These are phyloP conservation scores for Yamadazyma laniorum DNA, from an alignment of 805 yeast species.

Conservation along the genomic window DNA sequence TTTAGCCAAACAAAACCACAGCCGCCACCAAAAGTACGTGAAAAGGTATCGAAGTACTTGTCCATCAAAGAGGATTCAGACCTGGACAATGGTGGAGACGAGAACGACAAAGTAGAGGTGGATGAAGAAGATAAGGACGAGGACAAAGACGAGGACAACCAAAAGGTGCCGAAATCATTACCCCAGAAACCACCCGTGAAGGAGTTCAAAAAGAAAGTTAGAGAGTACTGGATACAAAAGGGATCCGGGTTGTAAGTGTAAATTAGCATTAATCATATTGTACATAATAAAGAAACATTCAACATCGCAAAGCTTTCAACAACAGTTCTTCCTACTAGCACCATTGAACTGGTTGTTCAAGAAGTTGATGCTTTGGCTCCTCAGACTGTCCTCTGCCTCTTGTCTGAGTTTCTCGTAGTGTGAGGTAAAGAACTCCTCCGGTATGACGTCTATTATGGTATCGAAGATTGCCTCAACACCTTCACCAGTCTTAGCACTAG, in stretches of 20 bases:
- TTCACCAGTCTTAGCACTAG: slow-evolving; percentile 72
- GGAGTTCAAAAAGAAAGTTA: slow-evolving; percentile 30
- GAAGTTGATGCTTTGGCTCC: slow-evolving; percentile 8
- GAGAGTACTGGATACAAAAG: slow-evolving; percentile 44
- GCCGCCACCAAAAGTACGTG: not conserved
- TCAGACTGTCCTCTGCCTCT: slow-evolving; percentile 6
- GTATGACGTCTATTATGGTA: slow-evolving; percentile 28
- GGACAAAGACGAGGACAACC: not conserved
- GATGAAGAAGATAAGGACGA: slow-evolving; percentile 13
- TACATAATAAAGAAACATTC: slow-evolving; percentile 5
- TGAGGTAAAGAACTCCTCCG: slow-evolving; percentile 28
- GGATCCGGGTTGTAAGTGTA: slow-evolving; percentile 31
- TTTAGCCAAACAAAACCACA: not conserved
- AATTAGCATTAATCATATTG: slow-evolving; percentile 1
- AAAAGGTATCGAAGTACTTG: slow-evolving; percentile 6
- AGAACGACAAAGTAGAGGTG: slow-evolving; percentile 6
- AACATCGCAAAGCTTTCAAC: no score
- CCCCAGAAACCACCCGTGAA: slow-evolving; percentile 22
- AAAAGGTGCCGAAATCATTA: not conserved
- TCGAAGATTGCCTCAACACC: slow-evolving; percentile 48
- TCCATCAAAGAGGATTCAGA: slow-evolving; percentile 1
- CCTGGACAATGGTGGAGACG: not conserved
- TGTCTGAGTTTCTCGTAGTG: slow-evolving; percentile 7
- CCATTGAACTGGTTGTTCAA: slow-evolving; percentile 11
- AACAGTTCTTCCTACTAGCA: slow-evolving; percentile 5